Conservation (phyloP, 768 basidiomycete species). For the Suillus tomentosus region DNA sequence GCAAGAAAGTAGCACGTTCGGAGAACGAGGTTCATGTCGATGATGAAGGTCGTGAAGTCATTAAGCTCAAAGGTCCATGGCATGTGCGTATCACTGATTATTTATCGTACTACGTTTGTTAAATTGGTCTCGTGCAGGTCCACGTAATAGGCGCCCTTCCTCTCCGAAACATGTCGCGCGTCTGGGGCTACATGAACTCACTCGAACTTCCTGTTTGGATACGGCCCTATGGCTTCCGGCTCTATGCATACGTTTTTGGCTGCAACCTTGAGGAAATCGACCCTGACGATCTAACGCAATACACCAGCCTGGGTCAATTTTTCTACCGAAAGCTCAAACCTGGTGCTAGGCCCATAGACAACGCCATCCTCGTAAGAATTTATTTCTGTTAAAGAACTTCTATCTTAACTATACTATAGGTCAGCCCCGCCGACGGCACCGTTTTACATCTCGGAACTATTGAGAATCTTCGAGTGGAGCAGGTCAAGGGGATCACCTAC, state of each 20-base stretch:
- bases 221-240: conserved; percentile 83
- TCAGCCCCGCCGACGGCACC: conserved; percentile 93
- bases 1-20: conserved; percentile 53
- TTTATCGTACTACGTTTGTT: neutral
- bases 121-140: conserved; percentile 54
- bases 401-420: conserved; percentile 41
- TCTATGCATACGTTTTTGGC: conserved; percentile 88
- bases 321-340: conserved; percentile 88
- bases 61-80: conserved; percentile 88
- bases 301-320: conserved; percentile 90
- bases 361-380: conserved; percentile 64
- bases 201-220: conserved; percentile 94
- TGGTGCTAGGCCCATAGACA: conserved; percentile 79
- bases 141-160: conserved; percentile 95
- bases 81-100: conserved; percentile 57
- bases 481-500: conserved; percentile 98
- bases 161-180: conserved; percentile 89
- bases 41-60: conserved; percentile 79
- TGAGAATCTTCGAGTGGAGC: conserved; percentile 78
- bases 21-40: conserved; percentile 73
- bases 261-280: conserved; percentile 95
- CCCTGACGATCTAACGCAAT: conserved; percentile 70
- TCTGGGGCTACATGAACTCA: conserved; percentile 97
- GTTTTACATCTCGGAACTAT: conserved; percentile 93
- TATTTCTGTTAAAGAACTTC: neutral